These are phyloP conservation scores for Xanthoconium stramineum DNA, from an alignment of 768 basidiomycete genomes.

Conservation along the genomic window DNA sequence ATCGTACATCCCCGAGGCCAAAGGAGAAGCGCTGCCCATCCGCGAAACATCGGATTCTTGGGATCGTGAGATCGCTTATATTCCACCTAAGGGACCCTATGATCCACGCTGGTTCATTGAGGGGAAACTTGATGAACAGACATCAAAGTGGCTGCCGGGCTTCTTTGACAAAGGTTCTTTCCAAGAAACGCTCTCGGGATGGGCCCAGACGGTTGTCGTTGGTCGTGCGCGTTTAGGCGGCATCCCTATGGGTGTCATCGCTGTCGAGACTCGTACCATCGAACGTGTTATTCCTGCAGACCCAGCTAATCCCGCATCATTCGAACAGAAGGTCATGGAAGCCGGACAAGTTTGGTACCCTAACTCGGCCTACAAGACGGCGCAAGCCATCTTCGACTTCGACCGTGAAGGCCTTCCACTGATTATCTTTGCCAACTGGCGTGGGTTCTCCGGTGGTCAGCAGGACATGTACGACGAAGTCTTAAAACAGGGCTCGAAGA, in stretches of 20 bases:
- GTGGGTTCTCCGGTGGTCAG: conserved; percentile 99
- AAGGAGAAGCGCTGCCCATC: conserved; percentile 77
- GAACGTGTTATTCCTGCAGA: conserved; percentile 97
- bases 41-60: conserved; percentile 70
- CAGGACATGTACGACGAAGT: conserved; percentile 99
- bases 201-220: conserved; percentile 98
- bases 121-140: conserved; percentile 84
- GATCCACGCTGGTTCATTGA: conserved; percentile 98
- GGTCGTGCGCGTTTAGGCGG: conserved; percentile 96
- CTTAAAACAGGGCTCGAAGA: conserved; percentile 95
- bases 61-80: conserved; percentile 91
- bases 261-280: conserved; percentile 95
- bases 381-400: conserved; percentile 98
- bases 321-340: conserved; percentile 98
- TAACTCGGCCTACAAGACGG: conserved; percentile 98
- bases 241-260: conserved; percentile 96
- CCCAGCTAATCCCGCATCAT: conserved; percentile 93
- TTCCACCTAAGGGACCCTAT: conserved; percentile 90
- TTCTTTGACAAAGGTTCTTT: conserved; percentile 98
- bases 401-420: conserved; percentile 94
- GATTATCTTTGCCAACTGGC: conserved; percentile 99
- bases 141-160: conserved; percentile 74
- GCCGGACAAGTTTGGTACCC: conserved; percentile 99
- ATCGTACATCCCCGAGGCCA: conserved; percentile 85
- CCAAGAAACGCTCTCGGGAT: conserved; percentile 98